These are phyloP conservation scores for Teratosphaeria zuluensis DNA, from an alignment of 2,329 filamentous ascomycete species.

Conservation along the genomic window DNA sequence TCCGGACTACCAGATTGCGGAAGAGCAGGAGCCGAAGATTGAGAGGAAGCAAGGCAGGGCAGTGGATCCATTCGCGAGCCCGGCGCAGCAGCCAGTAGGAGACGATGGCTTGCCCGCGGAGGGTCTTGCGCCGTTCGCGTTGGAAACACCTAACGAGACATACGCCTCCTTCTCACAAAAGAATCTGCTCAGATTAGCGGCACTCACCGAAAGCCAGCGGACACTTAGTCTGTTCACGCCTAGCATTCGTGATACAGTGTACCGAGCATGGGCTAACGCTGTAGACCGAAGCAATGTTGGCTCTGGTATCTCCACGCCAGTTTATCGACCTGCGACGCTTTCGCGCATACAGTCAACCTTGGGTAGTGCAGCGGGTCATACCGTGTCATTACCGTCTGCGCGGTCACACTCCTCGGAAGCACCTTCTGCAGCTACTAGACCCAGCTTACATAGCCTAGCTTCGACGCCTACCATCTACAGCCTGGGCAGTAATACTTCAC, in stretches of 20 bases:
- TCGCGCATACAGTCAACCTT: constrained; percentile 38
- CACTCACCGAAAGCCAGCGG: constrained; percentile 77
- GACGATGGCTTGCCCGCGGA: constrained; percentile 47
- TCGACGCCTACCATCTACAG: constrained; percentile 42
- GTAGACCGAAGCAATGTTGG: constrained; percentile 55
- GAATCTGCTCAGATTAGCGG: constrained; percentile 74
- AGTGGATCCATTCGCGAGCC: constrained; percentile 29
- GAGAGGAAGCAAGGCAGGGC: neutral
- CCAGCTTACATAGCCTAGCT: constrained; percentile 53
- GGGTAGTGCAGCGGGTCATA: constrained; percentile 11
- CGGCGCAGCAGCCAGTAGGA: constrained; percentile 52
- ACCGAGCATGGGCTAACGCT: constrained; percentile 80
- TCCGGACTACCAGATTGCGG: constrained; percentile 67
- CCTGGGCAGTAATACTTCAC: constrained; percentile 50
- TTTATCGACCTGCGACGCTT: constrained; percentile 34
- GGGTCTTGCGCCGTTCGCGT: constrained; percentile 56
- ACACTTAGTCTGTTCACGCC: constrained; percentile 89
- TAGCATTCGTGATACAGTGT: constrained; percentile 79
- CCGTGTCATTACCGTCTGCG: constrained; percentile 13
- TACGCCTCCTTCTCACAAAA: constrained; percentile 93
- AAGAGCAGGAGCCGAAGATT: constrained; percentile 33
- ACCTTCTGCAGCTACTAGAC: constrained; percentile 57
- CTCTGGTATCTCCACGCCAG: constrained; percentile 31
- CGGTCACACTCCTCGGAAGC: constrained; percentile 56
- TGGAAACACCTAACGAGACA: constrained; percentile 70